phyloP scores from a whole-genome alignment of 169 alveolate genomes.

The Plasmodium knowlesi region DNA sequence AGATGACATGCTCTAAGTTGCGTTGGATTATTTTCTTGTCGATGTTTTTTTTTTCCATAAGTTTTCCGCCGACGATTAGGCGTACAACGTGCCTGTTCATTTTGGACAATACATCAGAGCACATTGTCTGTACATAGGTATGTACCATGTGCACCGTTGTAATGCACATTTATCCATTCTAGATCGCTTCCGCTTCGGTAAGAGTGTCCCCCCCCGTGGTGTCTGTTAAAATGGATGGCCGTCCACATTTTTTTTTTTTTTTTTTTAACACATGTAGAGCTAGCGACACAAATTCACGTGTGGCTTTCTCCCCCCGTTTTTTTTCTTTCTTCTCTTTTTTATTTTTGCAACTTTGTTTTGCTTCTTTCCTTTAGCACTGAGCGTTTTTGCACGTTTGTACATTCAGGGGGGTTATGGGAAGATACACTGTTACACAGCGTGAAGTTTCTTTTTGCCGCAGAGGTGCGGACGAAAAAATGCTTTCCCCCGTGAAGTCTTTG shows the following conservation, averaged over 20 bases:
- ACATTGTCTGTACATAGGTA: not conserved
- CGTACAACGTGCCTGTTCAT: conserved; percentile 33
- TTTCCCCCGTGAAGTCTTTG: not conserved
- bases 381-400: not conserved
- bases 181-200: not conserved
- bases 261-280: not conserved
- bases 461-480: not conserved
- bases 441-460: not conserved
- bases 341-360: too few species aligned
- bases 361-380: too few species aligned
- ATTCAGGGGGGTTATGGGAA: not conserved
- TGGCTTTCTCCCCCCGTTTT: not conserved
- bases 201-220: not conserved
- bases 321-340: too few species aligned
- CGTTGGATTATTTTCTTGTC: conserved; percentile 5
- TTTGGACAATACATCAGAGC: not conserved
- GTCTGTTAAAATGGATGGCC: not conserved
- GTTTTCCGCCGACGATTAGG: conserved; percentile 5
- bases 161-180: not conserved
- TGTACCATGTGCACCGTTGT: not conserved
- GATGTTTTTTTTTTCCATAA: conserved; percentile 30
- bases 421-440: not conserved
- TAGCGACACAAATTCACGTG: not conserved
- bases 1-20: conserved; percentile 19
- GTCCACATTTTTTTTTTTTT: not conserved